Base-by-base conservation (phyloP, 306 rosid genomes). In the Castanospermum australe region DNA sequence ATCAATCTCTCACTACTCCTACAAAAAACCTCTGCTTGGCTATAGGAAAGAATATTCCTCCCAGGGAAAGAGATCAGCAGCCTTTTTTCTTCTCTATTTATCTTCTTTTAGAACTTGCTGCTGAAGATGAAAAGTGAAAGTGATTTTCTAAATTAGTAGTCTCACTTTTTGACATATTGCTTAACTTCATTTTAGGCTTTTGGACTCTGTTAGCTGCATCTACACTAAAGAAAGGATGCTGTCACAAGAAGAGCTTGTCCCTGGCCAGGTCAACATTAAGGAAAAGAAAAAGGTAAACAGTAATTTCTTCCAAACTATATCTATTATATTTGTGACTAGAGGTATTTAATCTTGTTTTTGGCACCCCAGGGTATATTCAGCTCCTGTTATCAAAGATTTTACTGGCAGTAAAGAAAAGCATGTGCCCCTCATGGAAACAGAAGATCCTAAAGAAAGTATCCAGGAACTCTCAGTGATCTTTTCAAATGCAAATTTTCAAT, bases 221-320 rank as follows among this genome's bases (percentile, higher is more conserved):
- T 89, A 87, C 84, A 80, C 67, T 50, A 95, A 85, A 60, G 90
- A 89, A 79, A 80, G 69, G 81, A 82, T 72, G 65, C 21, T 71
- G 72, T 55, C 85, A 79, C 88, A 78, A 65, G 90, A 89, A 83
- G 89, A 81, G 44, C 41, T 63, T 64, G 83, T 69, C 17, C 39
- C 85, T 39, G 71, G 56, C 56, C 62, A 81, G 0, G n/a, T 48
- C 71, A 66, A 41, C 50, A 90, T 32, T 6, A 92, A 91, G 84
- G 99, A 91, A 84, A 95, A 86, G 89, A 94, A 92, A 79, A 92
- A 83, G 96, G 99, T 95, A 83, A 4, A 9, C 35, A 6, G 41
- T 35, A 18, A 67, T 50, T 78, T 69, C 18, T 81, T 33, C 47
- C 6, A 55, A 60, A 44, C 67, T 38, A 67, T 57, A 24, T 25